A percentile compares a stretch with the other conserved stretches of the same genome.
Evolutionary conservation across 768 basidiomycete species (phyloP).

Genomic region (Hericium rajendrae): DNA sequence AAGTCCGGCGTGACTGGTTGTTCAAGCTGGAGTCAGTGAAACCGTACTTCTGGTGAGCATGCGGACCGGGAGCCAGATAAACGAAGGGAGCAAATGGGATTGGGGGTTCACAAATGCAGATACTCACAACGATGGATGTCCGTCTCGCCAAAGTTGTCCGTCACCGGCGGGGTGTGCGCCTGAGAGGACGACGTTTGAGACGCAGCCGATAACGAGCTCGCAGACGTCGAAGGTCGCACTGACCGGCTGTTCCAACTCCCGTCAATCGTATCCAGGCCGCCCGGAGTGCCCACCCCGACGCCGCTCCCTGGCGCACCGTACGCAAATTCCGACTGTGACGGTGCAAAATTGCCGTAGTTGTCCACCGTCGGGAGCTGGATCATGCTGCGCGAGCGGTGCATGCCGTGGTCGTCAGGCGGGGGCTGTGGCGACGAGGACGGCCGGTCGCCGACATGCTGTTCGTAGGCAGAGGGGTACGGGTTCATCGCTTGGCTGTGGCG

Average conservation of each 20-base stretch:
- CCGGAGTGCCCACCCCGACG: constrained; percentile 14
- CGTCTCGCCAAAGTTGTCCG: constrained; percentile 55
- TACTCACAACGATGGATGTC: constrained; percentile 81
- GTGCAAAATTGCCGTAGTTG: constrained; percentile 18
- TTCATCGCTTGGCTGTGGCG: constrained; percentile 83
- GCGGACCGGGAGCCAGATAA: constrained; percentile 7
- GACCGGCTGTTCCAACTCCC: constrained; percentile 27
- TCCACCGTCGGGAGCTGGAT: constrained; percentile 70
- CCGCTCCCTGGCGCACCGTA: constrained; percentile 46
- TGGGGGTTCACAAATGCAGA: background rate
- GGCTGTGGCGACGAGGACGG: constrained; percentile 17
- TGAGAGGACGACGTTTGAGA: constrained; percentile 72
- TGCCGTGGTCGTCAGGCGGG: constrained; percentile 33
- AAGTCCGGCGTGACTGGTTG: constrained; percentile 74
- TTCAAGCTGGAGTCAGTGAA: constrained; percentile 30
- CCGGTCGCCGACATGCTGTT: constrained; percentile 24
- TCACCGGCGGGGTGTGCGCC: constrained; percentile 71
- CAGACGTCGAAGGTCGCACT: constrained; percentile 66
- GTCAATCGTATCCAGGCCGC: constrained; percentile 18
- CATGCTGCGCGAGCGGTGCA: constrained; percentile 78
- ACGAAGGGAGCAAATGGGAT: background rate
- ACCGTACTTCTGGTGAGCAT: background rate
- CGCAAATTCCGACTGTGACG: constrained; percentile 59
- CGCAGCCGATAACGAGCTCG: constrained; percentile 68
- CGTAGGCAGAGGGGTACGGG: constrained; percentile 80